Evolutionary conservation across 495 filamentous ascomycete genomes (phyloP).

Genomic region (Talaromyces thailandensis): DNA sequence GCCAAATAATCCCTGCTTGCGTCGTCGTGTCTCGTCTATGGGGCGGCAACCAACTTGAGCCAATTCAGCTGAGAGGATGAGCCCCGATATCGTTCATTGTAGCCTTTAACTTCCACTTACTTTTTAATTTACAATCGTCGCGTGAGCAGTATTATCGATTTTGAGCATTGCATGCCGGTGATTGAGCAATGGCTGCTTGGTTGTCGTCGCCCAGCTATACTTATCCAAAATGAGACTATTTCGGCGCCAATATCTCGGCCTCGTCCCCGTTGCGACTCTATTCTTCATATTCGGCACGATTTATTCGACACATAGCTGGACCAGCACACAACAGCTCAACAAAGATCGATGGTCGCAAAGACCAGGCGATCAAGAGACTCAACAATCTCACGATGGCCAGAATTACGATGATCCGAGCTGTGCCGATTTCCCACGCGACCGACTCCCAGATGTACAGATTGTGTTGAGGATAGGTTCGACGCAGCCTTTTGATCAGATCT

Average conservation of each 20-base stretch:
- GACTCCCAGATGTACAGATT: conserved; percentile 25
- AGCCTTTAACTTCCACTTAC: neutral
- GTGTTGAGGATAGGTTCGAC: conserved; percentile 30
- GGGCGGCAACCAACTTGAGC: neutral
- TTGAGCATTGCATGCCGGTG: neutral
- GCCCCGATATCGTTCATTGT: neutral
- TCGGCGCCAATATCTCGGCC: neutral
- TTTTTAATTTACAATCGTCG: neutral
- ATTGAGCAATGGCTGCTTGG: neutral
- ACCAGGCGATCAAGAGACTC: neutral
- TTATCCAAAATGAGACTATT: neutral
- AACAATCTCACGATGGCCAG: neutral
- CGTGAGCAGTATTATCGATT: neutral
- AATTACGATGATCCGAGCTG: conserved; percentile 15
- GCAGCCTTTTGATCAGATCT: conserved; percentile 19
- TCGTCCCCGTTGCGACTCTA: neutral
- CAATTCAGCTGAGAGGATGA: neutral
- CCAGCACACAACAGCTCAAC: neutral
- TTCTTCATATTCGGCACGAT: conserved; percentile 1
- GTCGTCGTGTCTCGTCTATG: neutral
- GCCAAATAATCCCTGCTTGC: neutral
- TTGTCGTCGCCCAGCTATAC: neutral
- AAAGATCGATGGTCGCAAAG: neutral
- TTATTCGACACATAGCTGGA: neutral
- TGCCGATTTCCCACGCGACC: conserved; percentile 23